phyloP scores from a whole-genome alignment of 805 yeast species.

The Kluyveromyces starmeri region DNA sequence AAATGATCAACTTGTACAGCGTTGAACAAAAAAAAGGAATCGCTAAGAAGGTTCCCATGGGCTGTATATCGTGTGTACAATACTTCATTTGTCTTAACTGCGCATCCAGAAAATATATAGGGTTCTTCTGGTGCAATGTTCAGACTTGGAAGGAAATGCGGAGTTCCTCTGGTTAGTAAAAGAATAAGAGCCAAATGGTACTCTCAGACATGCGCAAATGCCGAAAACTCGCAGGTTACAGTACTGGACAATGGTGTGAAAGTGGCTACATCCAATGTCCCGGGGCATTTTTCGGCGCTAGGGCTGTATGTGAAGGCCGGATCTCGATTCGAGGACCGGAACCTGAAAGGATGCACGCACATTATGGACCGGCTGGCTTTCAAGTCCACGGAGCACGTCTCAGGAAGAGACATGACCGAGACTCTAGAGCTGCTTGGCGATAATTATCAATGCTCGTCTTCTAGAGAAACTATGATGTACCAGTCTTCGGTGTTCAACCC shows the following conservation, averaged over 20 bases:
- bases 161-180: not conserved
- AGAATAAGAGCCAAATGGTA: conserved; percentile 5
- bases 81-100: too few relatives aligned
- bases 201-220: conserved; percentile 16
- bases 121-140: too few relatives aligned
- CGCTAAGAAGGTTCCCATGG: too few relatives aligned
- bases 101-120: too few relatives aligned
- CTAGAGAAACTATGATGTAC: conserved; percentile 85
- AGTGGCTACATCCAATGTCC: conserved; percentile 75
- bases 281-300: conserved; percentile 85
- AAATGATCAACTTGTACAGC: too few relatives aligned
- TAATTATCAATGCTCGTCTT: conserved; percentile 85
- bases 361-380: conserved; percentile 79
- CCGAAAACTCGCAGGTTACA: conserved; percentile 23
- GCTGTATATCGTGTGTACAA: too few relatives aligned
- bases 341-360: conserved; percentile 69
- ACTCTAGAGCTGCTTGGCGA: conserved; percentile 79
- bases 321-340: conserved; percentile 63
- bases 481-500: conserved; percentile 90
- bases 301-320: conserved; percentile 91
- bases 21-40: too few relatives aligned
- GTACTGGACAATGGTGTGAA: conserved; percentile 67
- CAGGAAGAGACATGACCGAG: conserved; percentile 65
- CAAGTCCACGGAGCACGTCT: conserved; percentile 51
- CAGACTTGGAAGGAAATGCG: not conserved